Evolutionary conservation across 2,329 filamentous ascomycete species (phyloP).

Genomic region (Nectriaceae sp.): DNA sequence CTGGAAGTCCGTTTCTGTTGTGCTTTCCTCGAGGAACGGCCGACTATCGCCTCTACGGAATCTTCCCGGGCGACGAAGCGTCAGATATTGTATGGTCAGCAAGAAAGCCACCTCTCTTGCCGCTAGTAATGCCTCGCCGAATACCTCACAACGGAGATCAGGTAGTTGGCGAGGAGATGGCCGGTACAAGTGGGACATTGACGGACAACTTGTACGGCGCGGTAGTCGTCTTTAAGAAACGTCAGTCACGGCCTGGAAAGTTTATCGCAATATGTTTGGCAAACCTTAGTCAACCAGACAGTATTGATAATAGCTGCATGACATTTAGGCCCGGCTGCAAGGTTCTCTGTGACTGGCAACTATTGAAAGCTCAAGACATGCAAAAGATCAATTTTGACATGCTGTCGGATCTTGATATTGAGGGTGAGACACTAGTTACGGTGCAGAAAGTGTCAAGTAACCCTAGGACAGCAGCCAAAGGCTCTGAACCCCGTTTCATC

Average conservation of each 20-base stretch:
- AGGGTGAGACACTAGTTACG: conserved; percentile 2
- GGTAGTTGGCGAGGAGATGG: neutral
- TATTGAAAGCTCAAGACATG: neutral
- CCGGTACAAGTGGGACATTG: neutral
- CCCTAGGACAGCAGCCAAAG: neutral
- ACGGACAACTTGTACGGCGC: neutral
- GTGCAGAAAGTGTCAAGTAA: neutral
- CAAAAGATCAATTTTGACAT: neutral
- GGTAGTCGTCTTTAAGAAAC: conserved; percentile 5
- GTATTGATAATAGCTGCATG: neutral
- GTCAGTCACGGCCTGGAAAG: neutral
- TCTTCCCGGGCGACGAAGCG: conserved; percentile 3
- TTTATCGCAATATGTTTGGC: conserved; percentile 6
- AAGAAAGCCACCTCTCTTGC: neutral
- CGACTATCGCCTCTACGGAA: conserved; percentile 5
- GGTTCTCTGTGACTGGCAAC: neutral
- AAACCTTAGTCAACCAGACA: neutral
- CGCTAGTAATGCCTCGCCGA: neutral
- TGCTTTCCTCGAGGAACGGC: conserved; percentile 9
- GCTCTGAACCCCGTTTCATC: neutral
- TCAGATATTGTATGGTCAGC: neutral
- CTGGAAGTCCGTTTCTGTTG: conserved; percentile 6
- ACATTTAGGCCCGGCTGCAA: neutral
- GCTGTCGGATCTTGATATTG: neutral
- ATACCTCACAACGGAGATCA: neutral